phyloP scores from a whole-genome alignment of 306 rosid species.

The Lathyrus tuberosus region DNA sequence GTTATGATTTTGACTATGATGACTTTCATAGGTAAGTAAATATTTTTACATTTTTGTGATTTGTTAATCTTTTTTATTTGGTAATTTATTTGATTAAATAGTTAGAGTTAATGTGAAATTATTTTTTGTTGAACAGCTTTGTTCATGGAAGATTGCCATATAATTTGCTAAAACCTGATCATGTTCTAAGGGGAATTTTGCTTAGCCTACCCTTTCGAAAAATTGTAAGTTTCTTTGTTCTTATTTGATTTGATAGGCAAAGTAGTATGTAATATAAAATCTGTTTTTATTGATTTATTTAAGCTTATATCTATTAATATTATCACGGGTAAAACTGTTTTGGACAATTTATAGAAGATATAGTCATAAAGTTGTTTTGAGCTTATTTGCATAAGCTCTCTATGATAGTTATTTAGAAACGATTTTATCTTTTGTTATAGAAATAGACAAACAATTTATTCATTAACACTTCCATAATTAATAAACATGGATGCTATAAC shows the following conservation, averaged over 20 bases:
- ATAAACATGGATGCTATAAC: background rate
- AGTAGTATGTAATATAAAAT: background rate
- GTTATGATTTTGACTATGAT: constrained; percentile 73
- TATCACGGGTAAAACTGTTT: background rate
- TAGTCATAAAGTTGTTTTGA: background rate
- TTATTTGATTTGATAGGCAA: constrained; percentile 7
- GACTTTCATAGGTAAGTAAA: constrained; percentile 74
- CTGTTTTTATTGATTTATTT: background rate
- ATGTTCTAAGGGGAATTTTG: constrained; percentile 68
- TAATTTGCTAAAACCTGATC: constrained; percentile 72
- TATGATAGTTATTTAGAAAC: background rate
- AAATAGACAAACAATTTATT: background rate
- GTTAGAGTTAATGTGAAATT: constrained; percentile 6
- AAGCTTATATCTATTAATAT: background rate
- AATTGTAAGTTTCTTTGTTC: constrained; percentile 56
- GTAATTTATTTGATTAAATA: background rate
- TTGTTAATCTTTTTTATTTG: background rate
- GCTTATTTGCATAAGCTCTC: background rate
- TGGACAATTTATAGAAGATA: background rate
- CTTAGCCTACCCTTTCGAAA: constrained; percentile 69
- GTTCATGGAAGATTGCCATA: constrained; percentile 93
- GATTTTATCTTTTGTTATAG: background rate
- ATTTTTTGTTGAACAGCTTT: constrained; percentile 50
- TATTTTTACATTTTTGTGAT: constrained; percentile 18
- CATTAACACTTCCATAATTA: background rate